These are phyloP conservation scores for Fraxinus cuspidata DNA, from an alignment of 257 asterid species.

Conservation along the genomic window DNA sequence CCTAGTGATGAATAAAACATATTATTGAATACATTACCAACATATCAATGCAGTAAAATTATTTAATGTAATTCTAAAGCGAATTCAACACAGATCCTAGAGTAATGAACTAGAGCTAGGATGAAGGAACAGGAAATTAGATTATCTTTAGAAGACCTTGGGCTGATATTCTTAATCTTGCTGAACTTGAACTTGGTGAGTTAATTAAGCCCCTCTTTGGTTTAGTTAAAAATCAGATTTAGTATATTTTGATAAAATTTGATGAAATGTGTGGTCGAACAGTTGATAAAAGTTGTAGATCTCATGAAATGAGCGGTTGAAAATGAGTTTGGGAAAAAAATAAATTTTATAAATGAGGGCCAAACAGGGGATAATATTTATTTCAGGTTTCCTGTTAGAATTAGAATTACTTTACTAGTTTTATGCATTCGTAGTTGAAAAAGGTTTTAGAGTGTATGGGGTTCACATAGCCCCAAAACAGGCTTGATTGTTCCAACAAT, in stretches of 20 bases:
- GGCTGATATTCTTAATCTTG: not conserved
- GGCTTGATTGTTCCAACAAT: not conserved
- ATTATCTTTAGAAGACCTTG: not conserved
- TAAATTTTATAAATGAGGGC: too few relatives aligned
- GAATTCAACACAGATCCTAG: conserved; percentile 14
- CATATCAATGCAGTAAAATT: conserved; percentile 24
- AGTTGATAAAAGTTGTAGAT: too few relatives aligned
- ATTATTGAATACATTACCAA: conserved; percentile 26
- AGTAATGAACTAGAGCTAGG: not conserved
- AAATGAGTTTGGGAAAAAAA: too few relatives aligned
- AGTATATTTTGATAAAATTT: too few relatives aligned
- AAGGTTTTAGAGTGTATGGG: not conserved
- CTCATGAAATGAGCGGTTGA: too few relatives aligned
- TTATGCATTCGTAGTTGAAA: not conserved
- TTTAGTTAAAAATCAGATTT: too few relatives aligned
- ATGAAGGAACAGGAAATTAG: not conserved
- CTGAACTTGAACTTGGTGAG: not conserved
- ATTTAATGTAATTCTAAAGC: conserved; percentile 18
- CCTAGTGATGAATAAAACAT: conserved; percentile 32
- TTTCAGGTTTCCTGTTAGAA: not conserved
- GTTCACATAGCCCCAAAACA: not conserved
- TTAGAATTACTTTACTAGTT: not conserved
- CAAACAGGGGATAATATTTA: not conserved
- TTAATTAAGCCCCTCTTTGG: not conserved
- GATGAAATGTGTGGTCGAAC: too few relatives aligned